Conservation (phyloP, 805 yeast genomes). For the Scheffersomyces stipitis region DNA sequence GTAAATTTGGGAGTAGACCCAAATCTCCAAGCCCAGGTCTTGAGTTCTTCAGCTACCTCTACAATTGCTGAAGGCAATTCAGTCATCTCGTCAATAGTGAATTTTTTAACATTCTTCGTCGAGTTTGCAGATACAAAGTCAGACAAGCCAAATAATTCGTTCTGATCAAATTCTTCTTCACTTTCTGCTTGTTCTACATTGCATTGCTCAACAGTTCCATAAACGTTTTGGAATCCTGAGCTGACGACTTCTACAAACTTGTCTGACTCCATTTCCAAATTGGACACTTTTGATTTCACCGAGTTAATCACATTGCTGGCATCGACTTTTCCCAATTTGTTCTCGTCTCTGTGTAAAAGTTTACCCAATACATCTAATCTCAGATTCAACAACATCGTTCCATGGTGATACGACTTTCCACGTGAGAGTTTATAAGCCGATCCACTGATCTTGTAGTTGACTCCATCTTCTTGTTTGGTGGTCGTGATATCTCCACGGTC, state of each 20-base stretch:
- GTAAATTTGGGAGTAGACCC: slow-evolving; percentile 77
- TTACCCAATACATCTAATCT: slow-evolving; percentile 57
- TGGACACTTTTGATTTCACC: slow-evolving; percentile 77
- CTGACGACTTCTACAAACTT: slow-evolving; percentile 48
- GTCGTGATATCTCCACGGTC: slow-evolving; percentile 79
- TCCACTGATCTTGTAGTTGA: slow-evolving; percentile 72
- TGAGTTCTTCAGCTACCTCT: slow-evolving; percentile 40
- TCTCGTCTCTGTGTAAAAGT: slow-evolving; percentile 52
- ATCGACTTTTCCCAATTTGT: slow-evolving; percentile 39
- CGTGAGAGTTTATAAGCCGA: slow-evolving; percentile 85
- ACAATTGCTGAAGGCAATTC: slow-evolving; percentile 39
- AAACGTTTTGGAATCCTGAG: slow-evolving; percentile 37
- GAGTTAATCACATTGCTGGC: slow-evolving; percentile 64
- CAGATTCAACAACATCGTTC: slow-evolving; percentile 83
- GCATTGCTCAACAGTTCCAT: slow-evolving; percentile 14
- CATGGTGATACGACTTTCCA: slow-evolving; percentile 90
- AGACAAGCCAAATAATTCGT: slow-evolving; percentile 32
- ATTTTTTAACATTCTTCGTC: slow-evolving; percentile 7
- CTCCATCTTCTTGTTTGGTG: slow-evolving; percentile 18
- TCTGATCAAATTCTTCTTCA: slow-evolving; percentile 25
- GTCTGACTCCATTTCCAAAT: slow-evolving; percentile 48
- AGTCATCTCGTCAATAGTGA: slow-evolving; percentile 24
- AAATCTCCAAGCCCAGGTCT: slow-evolving; percentile 71
- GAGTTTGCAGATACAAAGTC: slow-evolving; percentile 21
- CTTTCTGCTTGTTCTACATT: slow-evolving; percentile 1